Percentiles rank a stretch among this genome's conserved stretches.
phyloP scores from a whole-genome alignment of 2,329 filamentous ascomycete genomes.

The Aspergillus glaucus region DNA sequence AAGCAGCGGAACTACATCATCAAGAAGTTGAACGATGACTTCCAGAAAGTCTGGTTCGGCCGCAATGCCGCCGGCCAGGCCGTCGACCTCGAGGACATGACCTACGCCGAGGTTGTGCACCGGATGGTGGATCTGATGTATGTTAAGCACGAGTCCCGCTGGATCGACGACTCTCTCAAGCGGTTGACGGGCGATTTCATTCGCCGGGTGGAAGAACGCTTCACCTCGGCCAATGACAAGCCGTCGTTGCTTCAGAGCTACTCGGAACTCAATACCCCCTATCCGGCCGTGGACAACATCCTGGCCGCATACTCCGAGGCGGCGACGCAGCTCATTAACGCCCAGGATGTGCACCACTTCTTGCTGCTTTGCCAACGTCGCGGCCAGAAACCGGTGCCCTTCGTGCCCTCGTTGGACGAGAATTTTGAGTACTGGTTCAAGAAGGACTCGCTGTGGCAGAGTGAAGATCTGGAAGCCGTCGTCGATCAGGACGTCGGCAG shows the following conservation, averaged over 20 bases:
- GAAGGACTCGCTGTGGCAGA: slow-evolving; percentile 99
- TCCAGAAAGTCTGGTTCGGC: slow-evolving; percentile 96
- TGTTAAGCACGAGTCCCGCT: slow-evolving; percentile 81
- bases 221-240: slow-evolving; percentile 65
- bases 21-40: slow-evolving; percentile 91
- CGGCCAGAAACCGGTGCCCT: slow-evolving; percentile 92
- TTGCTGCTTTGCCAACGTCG: slow-evolving; percentile 83
- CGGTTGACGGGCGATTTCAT: slow-evolving; percentile 91
- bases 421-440: slow-evolving; percentile 99
- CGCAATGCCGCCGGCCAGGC: slow-evolving; percentile 72
- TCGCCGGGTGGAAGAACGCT: slow-evolving; percentile 92
- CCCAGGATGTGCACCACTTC: slow-evolving; percentile 97
- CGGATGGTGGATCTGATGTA: slow-evolving; percentile 87
- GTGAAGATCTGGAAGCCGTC: slow-evolving; percentile 92
- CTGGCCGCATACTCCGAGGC: slow-evolving; percentile 79
- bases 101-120: slow-evolving; percentile 78
- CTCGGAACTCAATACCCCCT: slow-evolving; percentile 78
- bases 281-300: slow-evolving; percentile 68
- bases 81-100: slow-evolving; percentile 92
- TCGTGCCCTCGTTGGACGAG: slow-evolving; percentile 90
- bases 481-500: slow-evolving; percentile 93
- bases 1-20: slow-evolving; percentile 89
- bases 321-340: slow-evolving; percentile 87
- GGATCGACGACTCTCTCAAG: slow-evolving; percentile 81
- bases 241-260: slow-evolving; percentile 85